Percentiles rank a stretch among this genome's conserved stretches.
Evolutionary conservation across 129 eudicot species (phyloP).

Genomic region (Saussurea involucrata): DNA sequence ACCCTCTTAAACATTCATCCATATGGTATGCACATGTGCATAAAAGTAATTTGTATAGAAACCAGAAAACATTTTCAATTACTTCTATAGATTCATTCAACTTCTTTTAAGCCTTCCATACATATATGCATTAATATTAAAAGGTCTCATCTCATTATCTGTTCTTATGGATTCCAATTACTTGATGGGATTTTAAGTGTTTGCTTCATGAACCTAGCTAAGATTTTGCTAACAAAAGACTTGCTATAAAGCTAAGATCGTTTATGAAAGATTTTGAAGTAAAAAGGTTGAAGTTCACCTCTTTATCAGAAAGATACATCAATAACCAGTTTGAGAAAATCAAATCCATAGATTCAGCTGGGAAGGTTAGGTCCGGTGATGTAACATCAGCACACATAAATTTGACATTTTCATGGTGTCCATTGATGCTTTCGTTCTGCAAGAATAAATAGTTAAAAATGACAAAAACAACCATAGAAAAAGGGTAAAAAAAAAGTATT

Average conservation of each 20-base stretch:
- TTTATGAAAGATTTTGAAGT: not conserved
- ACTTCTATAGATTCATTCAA: not conserved
- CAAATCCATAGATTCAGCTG: constrained; percentile 69
- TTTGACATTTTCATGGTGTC: constrained; percentile 72
- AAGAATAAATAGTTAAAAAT: constrained; percentile 3
- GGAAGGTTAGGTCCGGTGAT: constrained; percentile 62
- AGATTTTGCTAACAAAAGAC: not conserved
- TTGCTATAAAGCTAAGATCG: not conserved
- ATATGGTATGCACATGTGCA: too few species aligned
- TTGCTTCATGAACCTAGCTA: not conserved
- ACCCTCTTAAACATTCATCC: too few species aligned
- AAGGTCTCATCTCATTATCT: not conserved
- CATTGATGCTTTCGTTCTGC: constrained; percentile 82
- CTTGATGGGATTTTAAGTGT: not conserved
- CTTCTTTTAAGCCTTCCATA: not conserved
- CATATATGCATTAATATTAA: not conserved
- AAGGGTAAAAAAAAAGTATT: too few species aligned
- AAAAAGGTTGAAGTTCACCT: constrained; percentile 41
- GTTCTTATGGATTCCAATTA: not conserved
- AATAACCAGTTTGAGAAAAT: constrained; percentile 83
- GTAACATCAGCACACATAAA: constrained; percentile 93
- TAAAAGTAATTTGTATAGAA: too few species aligned
- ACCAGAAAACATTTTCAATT: too few species aligned
- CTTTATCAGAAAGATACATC: constrained; percentile 90
- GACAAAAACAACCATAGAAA: not conserved